A percentile compares a stretch with the other conserved stretches of the same genome.
phyloP scores from a whole-genome alignment of 352 stramenopile species.

The Pythium myriotylum region DNA sequence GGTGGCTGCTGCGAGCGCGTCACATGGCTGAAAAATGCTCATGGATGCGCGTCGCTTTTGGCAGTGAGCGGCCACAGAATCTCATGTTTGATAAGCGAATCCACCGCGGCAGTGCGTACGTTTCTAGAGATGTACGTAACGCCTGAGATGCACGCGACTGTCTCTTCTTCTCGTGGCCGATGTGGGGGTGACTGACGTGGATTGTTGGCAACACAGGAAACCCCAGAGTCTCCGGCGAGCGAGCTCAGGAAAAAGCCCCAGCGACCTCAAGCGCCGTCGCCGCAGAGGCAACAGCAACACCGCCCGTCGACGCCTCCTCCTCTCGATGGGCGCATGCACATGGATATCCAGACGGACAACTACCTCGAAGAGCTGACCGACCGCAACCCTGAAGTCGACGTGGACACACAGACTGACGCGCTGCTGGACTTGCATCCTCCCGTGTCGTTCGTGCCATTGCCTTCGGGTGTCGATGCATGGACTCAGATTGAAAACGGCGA shows the following conservation, averaged over 20 bases:
- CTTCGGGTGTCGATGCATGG: conserved; percentile 85
- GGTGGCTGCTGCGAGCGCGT: no score
- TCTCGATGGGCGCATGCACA: conserved; percentile 86
- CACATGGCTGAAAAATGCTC: no score
- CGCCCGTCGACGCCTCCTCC: conserved; percentile 81
- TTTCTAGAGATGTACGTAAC: conserved; percentile 52
- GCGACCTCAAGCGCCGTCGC: conserved; percentile 11
- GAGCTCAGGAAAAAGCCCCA: conserved; percentile 24
- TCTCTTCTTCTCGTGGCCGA: background rate
- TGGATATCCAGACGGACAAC: conserved; percentile 95
- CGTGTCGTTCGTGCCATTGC: conserved; percentile 86
- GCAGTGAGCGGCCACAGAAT: conserved; percentile 75
- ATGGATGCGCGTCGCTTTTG: no score
- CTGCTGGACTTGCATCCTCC: conserved; percentile 85
- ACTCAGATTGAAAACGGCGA: conserved; percentile 94
- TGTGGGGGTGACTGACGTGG: background rate
- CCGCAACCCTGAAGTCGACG: conserved; percentile 84
- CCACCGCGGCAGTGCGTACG: conserved; percentile 93
- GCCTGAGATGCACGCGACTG: no score
- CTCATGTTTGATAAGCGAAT: conserved; percentile 95
- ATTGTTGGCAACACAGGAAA: conserved; percentile 17
- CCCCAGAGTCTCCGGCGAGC: conserved; percentile 16
- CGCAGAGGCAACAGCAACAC: conserved; percentile 37
- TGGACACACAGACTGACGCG: conserved; percentile 92
- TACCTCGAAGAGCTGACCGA: conserved; percentile 95